Percentiles rank a stretch among this genome's conserved stretches.
Conservation (phyloP, 345 rosid genomes). For the Corchorus olitorius region DNA sequence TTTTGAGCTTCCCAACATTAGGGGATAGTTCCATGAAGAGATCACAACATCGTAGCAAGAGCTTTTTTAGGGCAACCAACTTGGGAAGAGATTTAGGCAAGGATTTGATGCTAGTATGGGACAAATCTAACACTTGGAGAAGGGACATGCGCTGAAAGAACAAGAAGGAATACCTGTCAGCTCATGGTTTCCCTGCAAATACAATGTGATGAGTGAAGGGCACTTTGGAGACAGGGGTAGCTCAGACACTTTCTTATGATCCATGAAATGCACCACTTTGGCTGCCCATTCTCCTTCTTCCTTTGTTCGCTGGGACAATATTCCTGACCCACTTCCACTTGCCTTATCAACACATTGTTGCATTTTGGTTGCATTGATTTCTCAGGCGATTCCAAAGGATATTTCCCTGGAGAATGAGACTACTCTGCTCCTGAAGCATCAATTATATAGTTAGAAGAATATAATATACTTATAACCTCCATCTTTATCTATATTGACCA, state of each 20-base stretch:
- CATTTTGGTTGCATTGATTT: not conserved
- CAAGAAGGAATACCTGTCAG: slow-evolving; percentile 18
- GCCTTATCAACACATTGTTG: not conserved
- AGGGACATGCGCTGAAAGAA: slow-evolving; percentile 23
- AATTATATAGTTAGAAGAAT: not conserved
- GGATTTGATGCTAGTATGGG: slow-evolving; percentile 31
- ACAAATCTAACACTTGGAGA: slow-evolving; percentile 27
- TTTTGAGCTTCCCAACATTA: slow-evolving; percentile 24
- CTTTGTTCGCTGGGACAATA: not conserved
- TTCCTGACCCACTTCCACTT: not conserved
- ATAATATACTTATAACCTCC: not conserved
- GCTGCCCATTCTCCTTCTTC: not conserved
- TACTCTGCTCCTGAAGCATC: not conserved
- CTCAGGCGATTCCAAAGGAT: not conserved
- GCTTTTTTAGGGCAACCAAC: slow-evolving; percentile 24
- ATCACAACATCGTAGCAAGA: slow-evolving; percentile 21
- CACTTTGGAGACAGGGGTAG: slow-evolving; percentile 22
- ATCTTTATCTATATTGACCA: not conserved
- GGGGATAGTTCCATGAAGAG: slow-evolving; percentile 28
- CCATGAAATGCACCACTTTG: not conserved
- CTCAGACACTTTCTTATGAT: slow-evolving; percentile 16
- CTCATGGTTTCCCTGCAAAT: slow-evolving; percentile 26
- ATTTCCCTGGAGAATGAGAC: no score
- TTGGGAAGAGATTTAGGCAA: slow-evolving; percentile 30
- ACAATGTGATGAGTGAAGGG: not conserved